Evolutionary conservation across 2,329 filamentous ascomycete genomes (phyloP).

Genomic region (Fusarium neocosmosporiellum): DNA sequence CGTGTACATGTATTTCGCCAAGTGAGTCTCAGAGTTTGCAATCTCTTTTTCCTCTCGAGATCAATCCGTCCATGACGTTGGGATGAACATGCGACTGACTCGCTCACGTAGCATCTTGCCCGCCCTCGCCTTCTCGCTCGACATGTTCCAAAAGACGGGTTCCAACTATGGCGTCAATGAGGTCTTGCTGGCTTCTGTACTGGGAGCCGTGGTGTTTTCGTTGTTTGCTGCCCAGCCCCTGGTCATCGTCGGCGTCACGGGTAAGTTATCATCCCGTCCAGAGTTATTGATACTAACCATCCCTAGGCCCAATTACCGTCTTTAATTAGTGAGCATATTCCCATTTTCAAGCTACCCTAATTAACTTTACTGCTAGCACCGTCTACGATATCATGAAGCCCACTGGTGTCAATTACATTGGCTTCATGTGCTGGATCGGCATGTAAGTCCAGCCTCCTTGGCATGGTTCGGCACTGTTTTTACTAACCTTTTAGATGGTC

Average conservation of each 20-base stretch:
- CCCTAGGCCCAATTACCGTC: conserved; percentile 82
- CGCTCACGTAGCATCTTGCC: conserved; percentile 75
- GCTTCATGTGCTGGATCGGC: conserved; percentile 93
- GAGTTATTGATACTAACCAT: conserved; percentile 8
- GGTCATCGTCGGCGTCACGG: conserved; percentile 91
- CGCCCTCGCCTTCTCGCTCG: conserved; percentile 87
- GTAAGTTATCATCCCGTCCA: conserved; percentile 46
- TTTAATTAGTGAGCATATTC: conserved; percentile 78
- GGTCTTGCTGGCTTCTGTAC: conserved; percentile 85
- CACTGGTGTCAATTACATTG: conserved; percentile 82
- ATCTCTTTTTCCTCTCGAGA: neutral
- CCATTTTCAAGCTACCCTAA: neutral
- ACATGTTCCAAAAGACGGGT: conserved; percentile 91
- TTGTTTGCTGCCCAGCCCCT: conserved; percentile 84
- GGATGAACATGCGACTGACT: conserved; percentile 21
- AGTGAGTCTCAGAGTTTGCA: conserved; percentile 62
- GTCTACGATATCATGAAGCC: conserved; percentile 89
- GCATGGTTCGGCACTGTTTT: neutral
- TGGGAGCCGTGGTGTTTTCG: conserved; percentile 85
- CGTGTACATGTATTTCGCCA: conserved; percentile 95
- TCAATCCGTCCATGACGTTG: neutral
- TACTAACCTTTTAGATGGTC: conserved; percentile 71
- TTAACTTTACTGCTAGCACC: conserved; percentile 62
- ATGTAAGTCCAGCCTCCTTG: conserved; percentile 61
- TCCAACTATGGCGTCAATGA: conserved; percentile 92